Base-by-base conservation (phyloP, 306 rosid genomes). In the Castanospermum australe region DNA sequence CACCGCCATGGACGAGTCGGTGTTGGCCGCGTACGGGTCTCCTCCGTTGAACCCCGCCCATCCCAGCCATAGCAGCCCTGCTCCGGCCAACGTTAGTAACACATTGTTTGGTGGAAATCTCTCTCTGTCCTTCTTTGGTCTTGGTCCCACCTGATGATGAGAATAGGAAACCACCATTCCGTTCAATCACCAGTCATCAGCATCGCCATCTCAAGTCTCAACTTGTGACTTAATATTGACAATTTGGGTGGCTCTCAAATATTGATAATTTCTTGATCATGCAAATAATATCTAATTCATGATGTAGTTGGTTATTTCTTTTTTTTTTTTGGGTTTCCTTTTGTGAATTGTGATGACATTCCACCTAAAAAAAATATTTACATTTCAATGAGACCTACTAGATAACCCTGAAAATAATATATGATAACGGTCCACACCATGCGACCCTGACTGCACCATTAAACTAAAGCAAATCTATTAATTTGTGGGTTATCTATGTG, bases 1-100 rank as follows among this genome's bases (percentile, higher is more conserved):
- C 17, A 87, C 88, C 2, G 91, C 91, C 67, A 84, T 76, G 41
- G 91, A 87, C 0, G 91, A 82, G 87, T 82, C 87, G 0, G 45
- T 79, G 85, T 87, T 87, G 28, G 91, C 91, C 0, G 91, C 30
- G 65, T 84, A 87, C 4, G 91, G 91, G 54, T 82, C 88, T 63
- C 91, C 91, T 41, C 91, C 91, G 54, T 87, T 87, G 85, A 87
- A 87, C 2, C 91, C 91, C 0, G 91, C 88, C 91, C 91, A 87
- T 57, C 91, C 91, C 79, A 87, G 41, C 91, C 91, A 84, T 15
- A 87, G 75, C 8, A 87, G 54, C 50, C 91, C 91, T 2, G 87
- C 88, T 28, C 91, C 91, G 1, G 85, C 87, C 73, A 87, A 22
- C 73, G 69, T 85, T 45, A 87, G 47, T 41, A 87, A 17, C 18